Conservation (phyloP, 257 asterid species). For the Solanum rostratum region DNA sequence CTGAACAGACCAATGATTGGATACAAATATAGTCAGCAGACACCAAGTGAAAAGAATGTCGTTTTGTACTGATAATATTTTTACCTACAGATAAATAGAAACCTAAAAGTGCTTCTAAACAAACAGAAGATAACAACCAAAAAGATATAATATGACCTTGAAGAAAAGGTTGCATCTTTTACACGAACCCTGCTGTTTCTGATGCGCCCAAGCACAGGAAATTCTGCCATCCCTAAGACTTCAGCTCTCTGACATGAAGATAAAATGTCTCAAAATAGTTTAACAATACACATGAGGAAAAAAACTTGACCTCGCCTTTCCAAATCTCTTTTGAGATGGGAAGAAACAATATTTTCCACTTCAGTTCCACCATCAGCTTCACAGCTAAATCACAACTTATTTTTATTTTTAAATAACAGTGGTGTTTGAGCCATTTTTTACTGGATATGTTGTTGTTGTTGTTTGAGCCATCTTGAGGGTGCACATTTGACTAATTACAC, state of each 20-base stretch:
- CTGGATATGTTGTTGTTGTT: too few relatives aligned
- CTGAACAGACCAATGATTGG: not conserved
- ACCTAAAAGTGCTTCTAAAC: not conserved
- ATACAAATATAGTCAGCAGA: not conserved
- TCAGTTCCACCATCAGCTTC: not conserved
- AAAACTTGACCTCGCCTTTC: not conserved
- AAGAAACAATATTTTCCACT: not conserved
- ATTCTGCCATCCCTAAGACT: slow-evolving; percentile 69
- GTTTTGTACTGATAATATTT: not conserved
- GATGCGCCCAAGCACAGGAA: slow-evolving; percentile 89
- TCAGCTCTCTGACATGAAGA: slow-evolving; percentile 72
- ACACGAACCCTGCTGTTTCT: slow-evolving; percentile 83
- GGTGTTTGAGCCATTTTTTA: not conserved
- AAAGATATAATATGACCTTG: slow-evolving; percentile 43
- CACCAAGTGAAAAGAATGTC: not conserved
- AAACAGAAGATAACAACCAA: not conserved
- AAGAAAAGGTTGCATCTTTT: slow-evolving; percentile 81
- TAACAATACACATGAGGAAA: not conserved
- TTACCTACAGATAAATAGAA: not conserved
- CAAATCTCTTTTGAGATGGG: not conserved
- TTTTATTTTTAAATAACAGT: not conserved
- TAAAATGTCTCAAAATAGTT: not conserved
- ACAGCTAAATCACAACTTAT: not conserved
- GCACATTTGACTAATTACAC: not conserved
- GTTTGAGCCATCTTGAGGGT: too few relatives aligned